Evolutionary conservation across 495 filamentous ascomycete species (phyloP), one percentile per base, ranked within the genome.

Genomic region (Sordaria brevicollis): DNA sequence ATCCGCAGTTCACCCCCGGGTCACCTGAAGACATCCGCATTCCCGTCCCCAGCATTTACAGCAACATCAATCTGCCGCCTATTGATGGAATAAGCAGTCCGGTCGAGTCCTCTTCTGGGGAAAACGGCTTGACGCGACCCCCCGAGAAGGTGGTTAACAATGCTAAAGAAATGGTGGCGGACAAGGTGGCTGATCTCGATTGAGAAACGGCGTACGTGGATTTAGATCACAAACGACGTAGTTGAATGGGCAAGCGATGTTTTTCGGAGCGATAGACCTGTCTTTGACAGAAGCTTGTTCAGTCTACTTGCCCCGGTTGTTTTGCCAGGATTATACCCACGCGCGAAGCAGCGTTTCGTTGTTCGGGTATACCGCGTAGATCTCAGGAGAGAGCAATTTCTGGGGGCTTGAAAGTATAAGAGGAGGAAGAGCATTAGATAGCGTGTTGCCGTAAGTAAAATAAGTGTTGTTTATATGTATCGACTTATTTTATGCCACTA

Each of bases 11-110:
- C 13, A 78, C 83, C 3, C 91, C 91, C 2, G 87, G 86, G 36
- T 93, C 90, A 4, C 93, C 93, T 0, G 90, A 96, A 79, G 92
- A 93, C 70, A 89, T 96, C 73, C 85, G 89, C 65, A 93, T 96
- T 49, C 93, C 92, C 0, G 92, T 94, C 3, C 87, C 91, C 33
- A 84, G 31, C 72, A 74, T 66, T 35, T 65, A 69, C 54, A 74
- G 25, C 39, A 78, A 65, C 33, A 70, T 70, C 65, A 62, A 62
- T 17, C 71, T 74, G 67, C 77, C 76, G 11, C 76, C 79, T 9
- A 76, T 80, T 69, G 72, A 73, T 29, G 79, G 79, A 5, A 71
- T 82, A 57, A 76, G 77, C 25, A 75, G 75, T 37, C 79, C 78
- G 17, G 74, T 77, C 3, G 76, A 80, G 38, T 76, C 79, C 9